Evolutionary conservation across 2,329 filamentous ascomycete genomes (phyloP).

Genomic region (Dothiorella sarmentorum): DNA sequence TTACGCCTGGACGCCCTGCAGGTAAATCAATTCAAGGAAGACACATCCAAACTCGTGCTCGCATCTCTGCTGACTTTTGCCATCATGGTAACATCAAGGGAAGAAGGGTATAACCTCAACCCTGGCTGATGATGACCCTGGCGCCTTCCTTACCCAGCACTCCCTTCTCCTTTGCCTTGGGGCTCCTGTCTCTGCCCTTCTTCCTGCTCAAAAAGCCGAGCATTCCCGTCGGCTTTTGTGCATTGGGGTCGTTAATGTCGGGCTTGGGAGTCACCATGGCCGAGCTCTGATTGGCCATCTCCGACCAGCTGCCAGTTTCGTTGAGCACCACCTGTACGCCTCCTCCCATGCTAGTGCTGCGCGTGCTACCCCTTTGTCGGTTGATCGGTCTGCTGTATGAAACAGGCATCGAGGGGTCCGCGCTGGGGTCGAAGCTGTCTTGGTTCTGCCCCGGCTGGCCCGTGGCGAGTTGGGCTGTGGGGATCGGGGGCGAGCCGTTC

Average conservation of each 20-base stretch:
- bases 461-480: constrained; percentile 30
- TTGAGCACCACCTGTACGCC: constrained; percentile 90
- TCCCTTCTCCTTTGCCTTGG: constrained; percentile 89
- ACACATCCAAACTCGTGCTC: constrained; percentile 16
- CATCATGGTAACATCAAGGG: constrained; percentile 2
- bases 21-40: constrained; percentile 10
- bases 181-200: constrained; percentile 85
- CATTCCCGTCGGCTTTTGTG: constrained; percentile 67
- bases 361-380: constrained; percentile 58
- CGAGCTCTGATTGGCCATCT: constrained; percentile 79
- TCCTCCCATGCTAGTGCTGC: constrained; percentile 73
- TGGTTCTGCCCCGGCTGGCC: constrained; percentile 26
- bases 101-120: constrained; percentile 24
- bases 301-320: constrained; percentile 85
- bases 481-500: constrained; percentile 46
- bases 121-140: constrained; percentile 52
- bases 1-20: constrained; percentile 17
- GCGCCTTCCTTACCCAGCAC: constrained; percentile 95
- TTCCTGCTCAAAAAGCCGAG: constrained; percentile 86
- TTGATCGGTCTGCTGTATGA: constrained; percentile 41
- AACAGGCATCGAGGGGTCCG: constrained; percentile 25
- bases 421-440: constrained; percentile 20
- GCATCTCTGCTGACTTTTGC: constrained; percentile 6
- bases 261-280: constrained; percentile 62
- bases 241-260: constrained; percentile 25